Evolutionary conservation across 1,139 yeast genomes (phyloP).

Genomic region (Arxiozyma bovina): DNA sequence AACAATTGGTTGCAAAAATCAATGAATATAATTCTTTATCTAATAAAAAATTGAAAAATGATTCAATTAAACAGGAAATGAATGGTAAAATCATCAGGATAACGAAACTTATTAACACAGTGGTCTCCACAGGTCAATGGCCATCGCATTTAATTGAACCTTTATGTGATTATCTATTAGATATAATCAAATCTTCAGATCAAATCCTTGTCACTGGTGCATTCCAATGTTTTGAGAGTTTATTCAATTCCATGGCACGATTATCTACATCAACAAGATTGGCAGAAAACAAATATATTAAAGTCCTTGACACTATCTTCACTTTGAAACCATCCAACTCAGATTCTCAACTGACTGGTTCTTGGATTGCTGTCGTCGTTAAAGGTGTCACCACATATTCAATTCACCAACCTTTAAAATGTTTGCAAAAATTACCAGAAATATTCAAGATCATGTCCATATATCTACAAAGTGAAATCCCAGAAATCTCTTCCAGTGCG

Average conservation of each 20-base stretch:
- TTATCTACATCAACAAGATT: conserved; percentile 21
- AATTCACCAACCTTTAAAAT: conserved; percentile 46
- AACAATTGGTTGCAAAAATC: conserved; percentile 36
- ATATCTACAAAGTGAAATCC: conserved; percentile 59
- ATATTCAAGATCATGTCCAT: conserved; percentile 49
- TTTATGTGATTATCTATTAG: conserved; percentile 67
- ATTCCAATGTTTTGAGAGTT: conserved; percentile 76
- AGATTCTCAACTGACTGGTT: conserved; percentile 79
- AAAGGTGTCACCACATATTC: conserved; percentile 72
- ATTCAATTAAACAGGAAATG: conserved; percentile 40
- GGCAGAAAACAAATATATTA: conserved; percentile 51
- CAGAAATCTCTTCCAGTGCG: conserved; percentile 65
- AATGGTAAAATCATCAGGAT: conserved; percentile 62
- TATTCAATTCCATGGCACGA: conserved; percentile 59
- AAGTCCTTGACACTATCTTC: conserved; percentile 61
- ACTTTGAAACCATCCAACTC: conserved; percentile 73
- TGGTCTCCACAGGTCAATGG: conserved; percentile 74
- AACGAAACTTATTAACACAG: conserved; percentile 61
- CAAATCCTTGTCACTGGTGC: conserved; percentile 75
- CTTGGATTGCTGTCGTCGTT: conserved; percentile 93
- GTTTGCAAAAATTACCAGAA: conserved; percentile 48
- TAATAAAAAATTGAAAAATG: conserved; percentile 22
- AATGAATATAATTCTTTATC: conserved; percentile 36
- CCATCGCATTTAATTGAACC: conserved; percentile 60
- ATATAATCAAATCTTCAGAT: conserved; percentile 73